phyloP scores from a whole-genome alignment of 2,329 filamentous ascomycete genomes.

The Sphaceloma murrayae region DNA sequence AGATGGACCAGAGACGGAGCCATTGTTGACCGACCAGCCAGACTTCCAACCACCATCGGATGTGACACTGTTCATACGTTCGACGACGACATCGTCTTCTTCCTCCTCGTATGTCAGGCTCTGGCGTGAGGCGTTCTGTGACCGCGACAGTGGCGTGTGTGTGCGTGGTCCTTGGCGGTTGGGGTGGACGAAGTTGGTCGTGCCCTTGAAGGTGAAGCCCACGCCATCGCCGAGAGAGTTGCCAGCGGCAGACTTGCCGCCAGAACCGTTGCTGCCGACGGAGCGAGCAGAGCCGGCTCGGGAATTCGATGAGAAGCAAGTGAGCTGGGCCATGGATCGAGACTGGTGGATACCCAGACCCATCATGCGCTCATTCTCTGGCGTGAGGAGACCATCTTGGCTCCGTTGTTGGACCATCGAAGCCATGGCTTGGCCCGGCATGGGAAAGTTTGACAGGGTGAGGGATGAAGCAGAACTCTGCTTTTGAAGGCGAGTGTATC shows the following conservation, averaged over 20 bases:
- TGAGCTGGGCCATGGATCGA: constrained; percentile 14
- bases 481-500: constrained; percentile 6
- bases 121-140: neutral
- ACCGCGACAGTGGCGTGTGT: neutral
- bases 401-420: constrained; percentile 3
- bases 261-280: constrained; percentile 7
- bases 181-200: constrained; percentile 14
- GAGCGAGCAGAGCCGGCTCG: constrained; percentile 13
- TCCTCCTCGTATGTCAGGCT: constrained; percentile 12
- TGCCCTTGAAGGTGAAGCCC: constrained; percentile 15
- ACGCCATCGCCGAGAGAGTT: constrained; percentile 11
- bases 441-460: constrained; percentile 9
- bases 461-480: constrained; percentile 10
- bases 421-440: constrained; percentile 14
- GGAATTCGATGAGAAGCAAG: constrained; percentile 1
- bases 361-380: constrained; percentile 1
- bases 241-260: neutral
- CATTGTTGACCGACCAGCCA: constrained; percentile 16
- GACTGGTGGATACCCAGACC: constrained; percentile 13
- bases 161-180: constrained; percentile 13
- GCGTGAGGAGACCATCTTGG: constrained; percentile 7
- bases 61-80: constrained; percentile 17
- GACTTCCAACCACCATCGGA: constrained; percentile 16
- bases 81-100: constrained; percentile 13
- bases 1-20: constrained; percentile 13